Conservation (phyloP, 1,284 basidiomycete species). For the Agroathelia rolfsii region DNA sequence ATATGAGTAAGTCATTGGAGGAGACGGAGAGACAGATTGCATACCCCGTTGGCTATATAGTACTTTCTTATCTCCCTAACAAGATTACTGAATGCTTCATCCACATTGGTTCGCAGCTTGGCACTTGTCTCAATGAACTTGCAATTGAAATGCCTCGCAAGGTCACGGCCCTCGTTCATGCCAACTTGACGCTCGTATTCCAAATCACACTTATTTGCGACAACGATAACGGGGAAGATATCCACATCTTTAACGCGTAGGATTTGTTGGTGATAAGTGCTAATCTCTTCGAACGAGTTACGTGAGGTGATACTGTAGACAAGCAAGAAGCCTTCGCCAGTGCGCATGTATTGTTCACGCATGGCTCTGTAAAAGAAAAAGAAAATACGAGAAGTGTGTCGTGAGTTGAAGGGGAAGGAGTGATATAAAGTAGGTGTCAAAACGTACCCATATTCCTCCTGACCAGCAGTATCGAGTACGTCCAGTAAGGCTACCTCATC, state of each 20-base stretch:
- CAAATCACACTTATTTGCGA: conserved; percentile 98
- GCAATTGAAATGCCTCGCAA: conserved; percentile 94
- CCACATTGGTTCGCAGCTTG: conserved; percentile 97
- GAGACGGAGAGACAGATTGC: conserved; percentile 15
- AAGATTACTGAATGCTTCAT: conserved; percentile 96
- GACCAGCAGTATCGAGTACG: conserved; percentile 96
- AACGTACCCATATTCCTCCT: conserved; percentile 96
- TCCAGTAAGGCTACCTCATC: conserved; percentile 96
- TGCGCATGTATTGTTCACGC: conserved; percentile 97
- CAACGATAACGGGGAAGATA: conserved; percentile 94
- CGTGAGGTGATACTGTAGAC: conserved; percentile 99
- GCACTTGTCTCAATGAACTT: conserved; percentile 98
- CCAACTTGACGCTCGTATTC: conserved; percentile 98
- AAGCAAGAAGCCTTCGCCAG: conserved; percentile 96
- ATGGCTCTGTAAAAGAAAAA: conserved; percentile 59
- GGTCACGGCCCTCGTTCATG: conserved; percentile 94
- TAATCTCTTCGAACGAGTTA: conserved; percentile 96
- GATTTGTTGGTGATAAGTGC: conserved; percentile 97
- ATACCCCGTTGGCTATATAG: conserved; percentile 59
- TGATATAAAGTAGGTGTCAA: no score
- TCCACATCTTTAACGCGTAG: conserved; percentile 96
- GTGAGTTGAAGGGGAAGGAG: neutral
- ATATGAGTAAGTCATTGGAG: no score
- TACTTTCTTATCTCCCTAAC: conserved; percentile 95
- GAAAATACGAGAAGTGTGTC: conserved; percentile 6